Conservation (phyloP, 2,329 filamentous ascomycete genomes). For the Microdochium nivale region DNA sequence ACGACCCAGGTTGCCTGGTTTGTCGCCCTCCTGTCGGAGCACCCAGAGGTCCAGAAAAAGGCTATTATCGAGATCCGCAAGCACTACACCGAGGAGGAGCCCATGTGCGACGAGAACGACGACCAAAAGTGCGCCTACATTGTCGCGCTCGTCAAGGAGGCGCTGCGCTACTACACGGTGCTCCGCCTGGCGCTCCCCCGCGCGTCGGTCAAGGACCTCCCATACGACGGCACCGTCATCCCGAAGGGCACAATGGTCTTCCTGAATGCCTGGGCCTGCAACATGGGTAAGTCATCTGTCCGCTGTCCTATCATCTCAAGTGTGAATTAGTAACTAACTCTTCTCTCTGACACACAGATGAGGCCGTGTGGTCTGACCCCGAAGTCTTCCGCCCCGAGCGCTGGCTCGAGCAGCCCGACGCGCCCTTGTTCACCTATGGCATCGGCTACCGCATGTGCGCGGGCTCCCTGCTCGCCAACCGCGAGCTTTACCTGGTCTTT, state of each 20-base stretch:
- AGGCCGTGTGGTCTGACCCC: conserved; percentile 48
- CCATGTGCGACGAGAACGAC: conserved; percentile 51
- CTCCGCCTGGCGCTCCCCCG: conserved; percentile 54
- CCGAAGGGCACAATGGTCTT: conserved; percentile 57
- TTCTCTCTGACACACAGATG: conserved; percentile 26
- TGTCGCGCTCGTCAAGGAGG: conserved; percentile 54
- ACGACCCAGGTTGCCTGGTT: conserved; percentile 60
- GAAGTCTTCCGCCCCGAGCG: conserved; percentile 51
- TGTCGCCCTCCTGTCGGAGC: conserved; percentile 48
- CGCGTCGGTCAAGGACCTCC: conserved; percentile 50
- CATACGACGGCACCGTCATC: conserved; percentile 47
- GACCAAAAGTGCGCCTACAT: conserved; percentile 58
- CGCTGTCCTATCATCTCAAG: no score
- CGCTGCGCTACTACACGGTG: conserved; percentile 54
- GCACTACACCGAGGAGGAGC: conserved; percentile 39
- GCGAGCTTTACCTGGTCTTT: conserved; percentile 57
- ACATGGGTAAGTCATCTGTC: conserved; percentile 59
- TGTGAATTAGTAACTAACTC: background rate
- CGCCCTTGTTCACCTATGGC: conserved; percentile 57
- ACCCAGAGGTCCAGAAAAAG: conserved; percentile 54
- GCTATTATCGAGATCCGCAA: conserved; percentile 47
- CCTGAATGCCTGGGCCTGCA: conserved; percentile 60
- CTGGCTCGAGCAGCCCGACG: conserved; percentile 55
- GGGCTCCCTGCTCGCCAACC: conserved; percentile 52
- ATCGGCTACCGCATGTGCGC: conserved; percentile 62